Base-by-base conservation (phyloP, 345 rosid species). In the Linum usitatissimum region DNA sequence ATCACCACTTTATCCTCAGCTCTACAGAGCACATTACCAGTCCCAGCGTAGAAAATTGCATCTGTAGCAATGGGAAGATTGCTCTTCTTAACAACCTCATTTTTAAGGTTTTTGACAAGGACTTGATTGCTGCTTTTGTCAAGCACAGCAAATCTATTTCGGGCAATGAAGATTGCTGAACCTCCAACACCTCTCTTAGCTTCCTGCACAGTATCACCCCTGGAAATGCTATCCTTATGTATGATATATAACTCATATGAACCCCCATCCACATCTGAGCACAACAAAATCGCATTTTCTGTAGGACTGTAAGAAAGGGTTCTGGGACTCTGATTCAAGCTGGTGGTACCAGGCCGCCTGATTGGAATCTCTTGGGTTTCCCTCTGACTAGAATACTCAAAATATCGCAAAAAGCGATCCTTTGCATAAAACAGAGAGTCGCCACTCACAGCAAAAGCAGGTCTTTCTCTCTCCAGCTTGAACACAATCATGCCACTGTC, bases 401-500 rank as follows among this genome's bases (percentile, higher is more conserved):
- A 89, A 70, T 71, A 76, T n/a, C 91, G 83, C 75, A 92, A 66
- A 70, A 85, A 85, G 39, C 97, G 89, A 66, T 89, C 98, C 71
- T 86, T 89, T 20, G 75, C 73, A 70, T 92, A 92, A 70, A 85
- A 89, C 53, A 92, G 59, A 30, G 83, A 78, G 68, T 89, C 87
- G 13, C 84, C 85, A 68, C 94, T 92, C 42, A 89, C 76, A 0
- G 95, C 76, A 87, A 87, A 92, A 23, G 98, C 95, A 62, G 97
- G 95, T 20, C 96, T 79, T 69, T 89, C 98, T 77, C 99, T 84
- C 85, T 89, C 97, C 72, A 93, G 73, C 81, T 93, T 93, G 65
- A 93, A 93, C 59, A 93, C 99, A 60, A 93, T 84, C 97, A 90
- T 86, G 34, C 99, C 97, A 62, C 84, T 84, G 73, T 93, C 99